Evolutionary conservation across 179 eudicot genomes (phyloP).

Genomic region (Silene coronaria): DNA sequence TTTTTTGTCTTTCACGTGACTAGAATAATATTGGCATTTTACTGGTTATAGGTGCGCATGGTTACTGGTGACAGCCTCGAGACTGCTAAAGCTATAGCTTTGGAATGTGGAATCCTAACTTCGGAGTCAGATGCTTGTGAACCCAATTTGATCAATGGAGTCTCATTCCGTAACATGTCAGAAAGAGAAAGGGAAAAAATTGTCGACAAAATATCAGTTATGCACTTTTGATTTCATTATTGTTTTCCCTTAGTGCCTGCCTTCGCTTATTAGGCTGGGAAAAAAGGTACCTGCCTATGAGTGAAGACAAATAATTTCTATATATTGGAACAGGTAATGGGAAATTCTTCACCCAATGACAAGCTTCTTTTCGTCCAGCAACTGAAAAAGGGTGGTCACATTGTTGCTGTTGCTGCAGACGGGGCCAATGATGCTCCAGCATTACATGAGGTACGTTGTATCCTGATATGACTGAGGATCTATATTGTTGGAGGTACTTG

Average conservation of each 20-base stretch:
- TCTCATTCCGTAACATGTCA: constrained; percentile 54
- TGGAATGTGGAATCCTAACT: constrained; percentile 87
- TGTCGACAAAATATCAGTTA: constrained; percentile 82
- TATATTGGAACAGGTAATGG: constrained; percentile 63
- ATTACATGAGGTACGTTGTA: constrained; percentile 58
- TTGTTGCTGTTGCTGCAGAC: constrained; percentile 96
- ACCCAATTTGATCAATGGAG: constrained; percentile 84
- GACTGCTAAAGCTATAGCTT: constrained; percentile 86
- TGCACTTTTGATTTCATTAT: constrained; percentile 5
- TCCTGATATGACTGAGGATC: not conserved
- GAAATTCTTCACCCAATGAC: constrained; percentile 90
- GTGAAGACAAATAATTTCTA: not conserved
- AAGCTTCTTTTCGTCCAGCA: constrained; percentile 89
- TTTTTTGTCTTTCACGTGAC: not conserved
- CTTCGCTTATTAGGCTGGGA: not conserved
- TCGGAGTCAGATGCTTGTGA: constrained; percentile 69
- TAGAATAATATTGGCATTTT: not conserved
- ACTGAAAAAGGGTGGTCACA: constrained; percentile 69
- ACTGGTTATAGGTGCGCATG: constrained; percentile 69
- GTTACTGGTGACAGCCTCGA: constrained; percentile 91
- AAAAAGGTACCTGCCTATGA: not conserved
- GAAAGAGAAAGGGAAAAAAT: constrained; percentile 49
- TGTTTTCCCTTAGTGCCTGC: not conserved
- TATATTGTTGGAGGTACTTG: not conserved
- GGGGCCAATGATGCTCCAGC: constrained; percentile 99